Conservation (phyloP, 805 yeast genomes). For the Candida yuanshanica region DNA sequence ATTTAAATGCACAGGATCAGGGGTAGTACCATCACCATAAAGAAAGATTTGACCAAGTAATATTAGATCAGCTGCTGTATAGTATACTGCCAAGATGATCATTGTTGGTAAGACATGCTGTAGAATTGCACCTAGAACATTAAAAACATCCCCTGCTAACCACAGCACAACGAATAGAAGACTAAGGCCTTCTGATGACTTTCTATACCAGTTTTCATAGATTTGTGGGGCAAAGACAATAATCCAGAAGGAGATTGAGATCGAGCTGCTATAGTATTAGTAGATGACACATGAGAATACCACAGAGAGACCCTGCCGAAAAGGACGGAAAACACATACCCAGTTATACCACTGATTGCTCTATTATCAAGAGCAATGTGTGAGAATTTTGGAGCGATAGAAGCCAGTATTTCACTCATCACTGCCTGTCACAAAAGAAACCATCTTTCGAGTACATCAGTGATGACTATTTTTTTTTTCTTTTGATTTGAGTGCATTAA, state of each 20-base stretch:
- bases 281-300: not conserved
- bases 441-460: too few relatives aligned
- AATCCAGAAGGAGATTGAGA: constrained; percentile 96
- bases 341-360: constrained; percentile 26
- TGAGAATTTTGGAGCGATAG: constrained; percentile 2
- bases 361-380: constrained; percentile 20
- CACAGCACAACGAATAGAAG: constrained; percentile 80
- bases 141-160: constrained; percentile 92
- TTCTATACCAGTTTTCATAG: constrained; percentile 81
- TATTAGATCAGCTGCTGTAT: constrained; percentile 85
- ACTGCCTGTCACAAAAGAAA: not conserved
- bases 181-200: constrained; percentile 87
- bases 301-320: constrained; percentile 1
- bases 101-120: constrained; percentile 93
- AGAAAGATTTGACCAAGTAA: constrained; percentile 76
- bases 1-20: constrained; percentile 74
- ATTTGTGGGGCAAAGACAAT: constrained; percentile 97
- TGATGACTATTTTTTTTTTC: too few relatives aligned
- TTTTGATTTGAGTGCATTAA: too few relatives aligned
- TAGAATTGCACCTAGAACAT: constrained; percentile 82
- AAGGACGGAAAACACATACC: constrained; percentile 4
- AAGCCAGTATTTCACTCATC: not conserved
- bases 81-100: constrained; percentile 88
- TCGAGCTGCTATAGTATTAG: constrained; percentile 35
- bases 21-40: constrained; percentile 58